Evolutionary conservation across 164 flowering plant genomes (phyloP).

Genomic region (Pachysandra terminalis): DNA sequence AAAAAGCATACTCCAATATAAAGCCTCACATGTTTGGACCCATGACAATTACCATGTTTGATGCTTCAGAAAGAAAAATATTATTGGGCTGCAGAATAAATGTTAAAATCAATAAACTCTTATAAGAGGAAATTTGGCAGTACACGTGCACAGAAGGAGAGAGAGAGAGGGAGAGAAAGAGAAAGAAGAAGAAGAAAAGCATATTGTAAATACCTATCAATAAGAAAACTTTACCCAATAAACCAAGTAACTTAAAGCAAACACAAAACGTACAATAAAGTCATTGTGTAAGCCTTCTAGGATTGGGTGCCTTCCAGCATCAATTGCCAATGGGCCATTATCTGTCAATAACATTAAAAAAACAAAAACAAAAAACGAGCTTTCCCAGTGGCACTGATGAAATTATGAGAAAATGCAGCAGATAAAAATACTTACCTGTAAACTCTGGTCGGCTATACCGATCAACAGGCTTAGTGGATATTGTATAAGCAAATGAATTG

Average conservation of each 20-base stretch:
- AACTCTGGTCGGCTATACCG: constrained; percentile 83
- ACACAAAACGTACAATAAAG: constrained; percentile 54
- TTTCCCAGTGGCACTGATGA: neutral
- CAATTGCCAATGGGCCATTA: constrained; percentile 92
- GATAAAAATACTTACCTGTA: constrained; percentile 47
- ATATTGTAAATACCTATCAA: neutral
- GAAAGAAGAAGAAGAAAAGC: neutral
- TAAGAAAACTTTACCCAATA: neutral
- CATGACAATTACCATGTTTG: constrained; percentile 84
- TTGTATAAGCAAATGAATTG: constrained; percentile 92
- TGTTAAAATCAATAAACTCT: neutral
- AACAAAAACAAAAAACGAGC: too few relatives aligned
- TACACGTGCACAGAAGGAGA: neutral
- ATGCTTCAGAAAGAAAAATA: constrained; percentile 92
- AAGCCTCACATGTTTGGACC: constrained; percentile 95
- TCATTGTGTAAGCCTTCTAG: constrained; percentile 84
- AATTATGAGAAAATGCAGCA: neutral
- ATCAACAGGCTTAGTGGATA: constrained; percentile 91
- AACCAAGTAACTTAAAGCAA: constrained; percentile 5
- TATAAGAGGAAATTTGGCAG: too few relatives aligned
- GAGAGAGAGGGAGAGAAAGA: neutral
- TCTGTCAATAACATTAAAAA: constrained; percentile 29
- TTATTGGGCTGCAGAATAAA: constrained; percentile 74
- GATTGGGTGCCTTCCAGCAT: constrained; percentile 94
- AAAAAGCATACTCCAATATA: neutral